Evolutionary conservation across 495 filamentous ascomycete species (phyloP).

Genomic region (Podospora anserina): DNA sequence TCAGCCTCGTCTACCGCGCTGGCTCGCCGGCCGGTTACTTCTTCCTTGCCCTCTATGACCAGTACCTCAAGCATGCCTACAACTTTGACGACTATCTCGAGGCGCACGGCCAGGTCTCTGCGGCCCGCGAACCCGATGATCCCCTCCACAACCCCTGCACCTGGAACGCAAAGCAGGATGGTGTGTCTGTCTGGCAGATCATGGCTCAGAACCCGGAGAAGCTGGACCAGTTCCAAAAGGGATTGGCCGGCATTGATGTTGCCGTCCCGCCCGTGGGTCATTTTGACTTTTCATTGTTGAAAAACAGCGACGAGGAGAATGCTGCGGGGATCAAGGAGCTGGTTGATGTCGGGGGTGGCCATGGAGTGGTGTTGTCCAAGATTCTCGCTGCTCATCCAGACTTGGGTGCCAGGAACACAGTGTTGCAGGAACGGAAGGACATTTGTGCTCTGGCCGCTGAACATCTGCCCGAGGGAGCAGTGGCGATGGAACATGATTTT

Average conservation of each 20-base stretch:
- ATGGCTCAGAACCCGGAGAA: slow-evolving; percentile 23
- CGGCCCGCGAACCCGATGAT: slow-evolving; percentile 21
- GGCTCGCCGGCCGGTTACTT: slow-evolving; percentile 20
- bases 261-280: slow-evolving; percentile 24
- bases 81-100: slow-evolving; percentile 26
- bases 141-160: slow-evolving; percentile 22
- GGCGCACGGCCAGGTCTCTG: slow-evolving; percentile 13
- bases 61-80: slow-evolving; percentile 24
- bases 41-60: slow-evolving; percentile 25
- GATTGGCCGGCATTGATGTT: slow-evolving; percentile 25
- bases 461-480: slow-evolving; percentile 16
- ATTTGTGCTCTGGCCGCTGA: slow-evolving; percentile 18
- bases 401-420: slow-evolving; percentile 12
- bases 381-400: slow-evolving; percentile 20
- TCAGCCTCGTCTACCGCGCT: slow-evolving; percentile 21
- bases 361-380: slow-evolving; percentile 22
- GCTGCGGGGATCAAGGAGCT: slow-evolving; percentile 20
- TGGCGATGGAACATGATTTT: slow-evolving; percentile 21
- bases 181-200: slow-evolving; percentile 22
- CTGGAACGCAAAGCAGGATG: slow-evolving; percentile 16
- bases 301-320: slow-evolving; percentile 12
- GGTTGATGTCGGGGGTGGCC: slow-evolving; percentile 25
- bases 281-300: slow-evolving; percentile 23
- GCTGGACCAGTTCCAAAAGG: slow-evolving; percentile 21
- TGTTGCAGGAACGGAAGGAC: slow-evolving; percentile 23